These are phyloP conservation scores for Esteya vermicola DNA, from an alignment of 2,329 filamentous ascomycete species.

Conservation along the genomic window DNA sequence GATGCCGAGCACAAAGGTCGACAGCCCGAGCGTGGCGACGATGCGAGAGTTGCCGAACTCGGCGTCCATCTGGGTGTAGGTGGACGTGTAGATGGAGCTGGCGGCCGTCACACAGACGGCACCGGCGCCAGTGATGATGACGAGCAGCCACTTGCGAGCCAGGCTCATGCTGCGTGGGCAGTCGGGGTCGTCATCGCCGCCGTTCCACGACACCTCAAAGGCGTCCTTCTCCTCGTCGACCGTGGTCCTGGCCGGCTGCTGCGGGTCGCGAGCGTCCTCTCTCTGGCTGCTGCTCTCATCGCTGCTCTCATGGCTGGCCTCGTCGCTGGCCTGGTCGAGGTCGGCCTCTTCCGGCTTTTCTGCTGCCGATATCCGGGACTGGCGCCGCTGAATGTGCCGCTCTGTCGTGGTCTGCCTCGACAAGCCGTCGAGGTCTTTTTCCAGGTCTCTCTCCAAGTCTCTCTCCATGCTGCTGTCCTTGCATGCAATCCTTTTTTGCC, in stretches of 20 bases:
- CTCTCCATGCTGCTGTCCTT: not conserved
- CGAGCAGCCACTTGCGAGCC: slow-evolving; percentile 65
- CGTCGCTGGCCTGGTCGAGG: not conserved
- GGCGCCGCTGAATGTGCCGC: too few species aligned
- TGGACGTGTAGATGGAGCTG: slow-evolving; percentile 79
- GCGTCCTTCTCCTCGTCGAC: slow-evolving; percentile 20
- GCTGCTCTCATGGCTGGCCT: not conserved
- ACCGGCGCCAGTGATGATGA: slow-evolving; percentile 56
- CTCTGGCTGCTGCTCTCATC: too few species aligned
- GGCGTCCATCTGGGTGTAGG: slow-evolving; percentile 60
- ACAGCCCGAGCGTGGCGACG: slow-evolving; percentile 67
- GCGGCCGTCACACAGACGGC: slow-evolving; percentile 64
- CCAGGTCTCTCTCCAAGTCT: not conserved
- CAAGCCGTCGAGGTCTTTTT: not conserved
- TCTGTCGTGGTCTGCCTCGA: too few species aligned
- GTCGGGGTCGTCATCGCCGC: slow-evolving; percentile 53
- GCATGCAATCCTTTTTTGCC: not conserved
- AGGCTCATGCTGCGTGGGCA: slow-evolving; percentile 57
- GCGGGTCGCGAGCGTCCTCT: not conserved
- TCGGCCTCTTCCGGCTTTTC: too few species aligned
- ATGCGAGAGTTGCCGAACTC: slow-evolving; percentile 61
- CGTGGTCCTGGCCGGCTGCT: not conserved
- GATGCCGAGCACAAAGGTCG: slow-evolving; percentile 67
- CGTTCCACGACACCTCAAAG: slow-evolving; percentile 64
- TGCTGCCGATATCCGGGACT: too few species aligned